Percentiles rank a stretch among this genome's conserved stretches.
Evolutionary conservation across 495 filamentous ascomycete genomes (phyloP).

Genomic region (Lichina pygmaea): DNA sequence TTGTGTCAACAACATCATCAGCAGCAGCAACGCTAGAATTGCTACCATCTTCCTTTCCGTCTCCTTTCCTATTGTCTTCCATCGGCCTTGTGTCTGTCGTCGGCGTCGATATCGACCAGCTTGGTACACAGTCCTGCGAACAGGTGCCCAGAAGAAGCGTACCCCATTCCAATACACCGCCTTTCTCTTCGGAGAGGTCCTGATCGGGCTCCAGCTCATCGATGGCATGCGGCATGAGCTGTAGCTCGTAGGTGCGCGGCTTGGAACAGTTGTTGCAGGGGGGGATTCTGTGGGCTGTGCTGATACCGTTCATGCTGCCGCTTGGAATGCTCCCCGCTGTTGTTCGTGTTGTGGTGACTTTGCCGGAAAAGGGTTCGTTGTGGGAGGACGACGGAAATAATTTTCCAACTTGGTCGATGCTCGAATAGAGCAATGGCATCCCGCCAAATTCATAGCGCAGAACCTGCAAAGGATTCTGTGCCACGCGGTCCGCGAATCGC

Average conservation of each 20-base stretch:
- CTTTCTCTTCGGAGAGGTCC: conserved; percentile 36
- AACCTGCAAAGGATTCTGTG: conserved; percentile 82
- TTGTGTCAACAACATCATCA: too few relatives aligned
- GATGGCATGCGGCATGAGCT: conserved; percentile 78
- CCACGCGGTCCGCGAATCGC: conserved; percentile 62
- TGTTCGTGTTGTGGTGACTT: neutral
- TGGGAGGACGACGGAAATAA: conserved; percentile 14
- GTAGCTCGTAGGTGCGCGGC: conserved; percentile 42
- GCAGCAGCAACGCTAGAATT: too few relatives aligned
- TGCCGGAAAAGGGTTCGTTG: neutral
- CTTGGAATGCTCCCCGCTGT: too few relatives aligned
- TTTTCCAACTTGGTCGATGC: conserved; percentile 45
- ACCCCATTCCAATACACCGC: conserved; percentile 68
- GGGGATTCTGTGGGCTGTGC: too few relatives aligned
- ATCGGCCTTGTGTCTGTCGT: neutral
- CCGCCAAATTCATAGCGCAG: conserved; percentile 81
- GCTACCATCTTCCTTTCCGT: conserved; percentile 5
- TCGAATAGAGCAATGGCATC: conserved; percentile 53
- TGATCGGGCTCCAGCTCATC: conserved; percentile 63
- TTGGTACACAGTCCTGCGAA: conserved; percentile 33
- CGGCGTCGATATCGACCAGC: conserved; percentile 10
- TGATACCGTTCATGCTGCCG: too few relatives aligned
- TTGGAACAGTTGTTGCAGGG: conserved; percentile 51
- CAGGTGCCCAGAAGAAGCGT: conserved; percentile 84
- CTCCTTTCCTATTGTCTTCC: neutral